phyloP scores from a whole-genome alignment of 768 basidiomycete genomes.

The Suillus tomentosus region DNA sequence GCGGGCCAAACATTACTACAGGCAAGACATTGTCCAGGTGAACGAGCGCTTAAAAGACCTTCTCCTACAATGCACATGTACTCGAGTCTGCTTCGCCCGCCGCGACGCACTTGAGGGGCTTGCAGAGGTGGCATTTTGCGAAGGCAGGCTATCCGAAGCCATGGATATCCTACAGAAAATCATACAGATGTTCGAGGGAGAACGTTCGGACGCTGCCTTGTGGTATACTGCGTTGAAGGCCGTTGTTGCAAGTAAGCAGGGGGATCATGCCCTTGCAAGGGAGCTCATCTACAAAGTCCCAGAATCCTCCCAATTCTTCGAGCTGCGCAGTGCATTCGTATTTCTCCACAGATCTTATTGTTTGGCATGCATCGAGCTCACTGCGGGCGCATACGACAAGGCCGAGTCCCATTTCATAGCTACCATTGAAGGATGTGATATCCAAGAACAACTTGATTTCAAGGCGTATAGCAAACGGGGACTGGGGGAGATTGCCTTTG shows the following conservation, averaged over 20 bases:
- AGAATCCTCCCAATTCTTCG: neutral
- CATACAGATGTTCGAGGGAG: neutral
- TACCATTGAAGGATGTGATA: neutral
- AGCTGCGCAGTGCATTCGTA: neutral
- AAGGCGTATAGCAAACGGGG: neutral
- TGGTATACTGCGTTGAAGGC: neutral
- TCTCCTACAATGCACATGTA: neutral
- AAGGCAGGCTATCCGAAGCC: neutral
- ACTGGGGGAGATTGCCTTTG: neutral
- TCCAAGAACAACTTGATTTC: accelerated
- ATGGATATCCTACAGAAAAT: neutral
- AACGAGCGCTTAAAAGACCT: neutral
- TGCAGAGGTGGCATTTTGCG: neutral
- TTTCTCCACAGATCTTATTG: neutral
- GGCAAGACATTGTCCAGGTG: neutral
- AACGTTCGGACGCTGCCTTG: accelerated
- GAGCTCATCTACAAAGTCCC: neutral
- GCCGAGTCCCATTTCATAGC: neutral
- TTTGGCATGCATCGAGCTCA: neutral
- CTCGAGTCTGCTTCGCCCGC: neutral
- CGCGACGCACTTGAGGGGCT: neutral
- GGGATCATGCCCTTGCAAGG: neutral
- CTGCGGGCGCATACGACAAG: neutral
- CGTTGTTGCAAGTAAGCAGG: neutral
- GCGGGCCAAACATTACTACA: neutral